These are phyloP conservation scores for Drechslera avenae DNA, from an alignment of 2,329 filamentous ascomycete species.

Conservation along the genomic window DNA sequence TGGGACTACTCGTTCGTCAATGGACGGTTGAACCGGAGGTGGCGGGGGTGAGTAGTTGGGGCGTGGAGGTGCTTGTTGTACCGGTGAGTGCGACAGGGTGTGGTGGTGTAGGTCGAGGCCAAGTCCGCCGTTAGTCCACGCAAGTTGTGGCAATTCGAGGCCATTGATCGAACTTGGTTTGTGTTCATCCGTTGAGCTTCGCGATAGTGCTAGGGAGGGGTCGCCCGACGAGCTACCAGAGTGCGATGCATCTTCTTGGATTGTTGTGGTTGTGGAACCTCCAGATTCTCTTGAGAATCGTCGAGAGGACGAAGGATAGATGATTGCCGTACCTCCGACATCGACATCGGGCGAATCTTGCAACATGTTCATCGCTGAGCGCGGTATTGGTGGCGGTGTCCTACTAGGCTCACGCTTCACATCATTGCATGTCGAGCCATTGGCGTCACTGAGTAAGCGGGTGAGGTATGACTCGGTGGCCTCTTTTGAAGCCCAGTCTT, in stretches of 20 bases:
- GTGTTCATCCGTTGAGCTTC: slow-evolving; percentile 42
- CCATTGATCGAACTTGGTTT: slow-evolving; percentile 29
- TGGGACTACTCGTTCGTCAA: slow-evolving; percentile 18
- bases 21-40: slow-evolving; percentile 37
- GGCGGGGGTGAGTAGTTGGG: slow-evolving; percentile 55
- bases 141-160: slow-evolving; percentile 46
- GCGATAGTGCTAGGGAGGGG: slow-evolving; percentile 40
- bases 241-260: slow-evolving; percentile 40
- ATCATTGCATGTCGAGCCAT: slow-evolving; percentile 32
- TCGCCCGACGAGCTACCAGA: slow-evolving; percentile 41
- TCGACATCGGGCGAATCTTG: slow-evolving; percentile 33
- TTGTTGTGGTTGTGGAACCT: slow-evolving; percentile 40
- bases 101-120: slow-evolving; percentile 51
- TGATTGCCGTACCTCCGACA: slow-evolving; percentile 45
- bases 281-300: slow-evolving; percentile 44
- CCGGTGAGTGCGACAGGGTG: slow-evolving; percentile 32
- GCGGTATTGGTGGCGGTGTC: slow-evolving; percentile 10
- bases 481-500: slow-evolving; percentile 60
- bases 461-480: slow-evolving; percentile 62
- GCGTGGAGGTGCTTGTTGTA: slow-evolving; percentile 48
- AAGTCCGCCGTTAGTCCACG: slow-evolving; percentile 47
- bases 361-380: slow-evolving; percentile 25
- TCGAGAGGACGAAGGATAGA: slow-evolving; percentile 42
- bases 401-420: slow-evolving; percentile 16
- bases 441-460: slow-evolving; percentile 49